Evolutionary conservation across 768 basidiomycete genomes (phyloP).

Genomic region (Trametes sanguinea): DNA sequence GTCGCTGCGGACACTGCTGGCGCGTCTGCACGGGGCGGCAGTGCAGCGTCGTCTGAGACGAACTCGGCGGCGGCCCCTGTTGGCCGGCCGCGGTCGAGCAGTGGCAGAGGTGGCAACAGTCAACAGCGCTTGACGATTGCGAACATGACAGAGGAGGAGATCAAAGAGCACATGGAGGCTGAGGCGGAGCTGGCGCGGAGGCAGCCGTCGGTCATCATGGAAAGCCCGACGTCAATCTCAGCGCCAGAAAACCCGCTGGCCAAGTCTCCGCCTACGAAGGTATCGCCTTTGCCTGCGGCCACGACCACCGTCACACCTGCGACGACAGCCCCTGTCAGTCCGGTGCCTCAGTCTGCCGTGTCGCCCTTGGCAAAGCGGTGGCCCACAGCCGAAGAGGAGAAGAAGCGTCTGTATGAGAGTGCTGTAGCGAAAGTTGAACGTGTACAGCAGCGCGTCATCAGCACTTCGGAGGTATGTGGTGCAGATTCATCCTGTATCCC

Average conservation of each 20-base stretch:
- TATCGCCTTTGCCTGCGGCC: neutral
- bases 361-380: conserved; percentile 15
- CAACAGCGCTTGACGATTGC: conserved; percentile 43
- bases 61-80: conserved; percentile 9
- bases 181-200: conserved; percentile 16
- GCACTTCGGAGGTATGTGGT: conserved; percentile 27
- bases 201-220: conserved; percentile 13
- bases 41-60: conserved; percentile 13
- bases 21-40: neutral
- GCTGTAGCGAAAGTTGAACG: conserved; percentile 43
- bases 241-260: neutral
- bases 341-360: neutral
- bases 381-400: conserved; percentile 48
- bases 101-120: conserved; percentile 17
- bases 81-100: conserved; percentile 36
- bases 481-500: neutral
- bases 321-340: neutral
- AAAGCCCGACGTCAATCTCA: conserved; percentile 7
- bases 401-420: conserved; percentile 41
- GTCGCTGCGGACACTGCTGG: conserved; percentile 2
- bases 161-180: conserved; percentile 47
- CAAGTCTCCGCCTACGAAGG: neutral
- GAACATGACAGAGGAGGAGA: conserved; percentile 42
- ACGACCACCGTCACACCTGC: neutral
- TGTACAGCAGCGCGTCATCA: conserved; percentile 38